phyloP scores from a whole-genome alignment of 1,284 basidiomycete species.

The Quambalaria eucalypti region DNA sequence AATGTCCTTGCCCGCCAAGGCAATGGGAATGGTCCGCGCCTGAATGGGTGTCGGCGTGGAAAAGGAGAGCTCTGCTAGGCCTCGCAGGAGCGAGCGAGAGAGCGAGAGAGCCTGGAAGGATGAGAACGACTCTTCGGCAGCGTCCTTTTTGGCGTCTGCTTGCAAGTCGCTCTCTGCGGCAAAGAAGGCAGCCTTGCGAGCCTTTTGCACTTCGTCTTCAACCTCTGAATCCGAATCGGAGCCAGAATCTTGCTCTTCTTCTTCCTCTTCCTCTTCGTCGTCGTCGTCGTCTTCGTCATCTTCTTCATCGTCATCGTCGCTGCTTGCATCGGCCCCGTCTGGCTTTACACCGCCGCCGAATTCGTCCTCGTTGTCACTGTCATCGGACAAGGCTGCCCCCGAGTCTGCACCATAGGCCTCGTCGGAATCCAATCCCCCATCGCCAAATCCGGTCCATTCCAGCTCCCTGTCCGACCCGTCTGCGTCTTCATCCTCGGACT shows the following conservation, averaged over 20 bases:
- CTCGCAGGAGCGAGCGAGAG: conserved; percentile 77
- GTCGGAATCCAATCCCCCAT: conserved; percentile 10
- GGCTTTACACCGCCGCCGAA: conserved; percentile 27
- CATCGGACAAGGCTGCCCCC: conserved; percentile 54
- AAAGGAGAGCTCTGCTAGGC: conserved; percentile 71
- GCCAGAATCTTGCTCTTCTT: conserved; percentile 17
- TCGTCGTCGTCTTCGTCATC: conserved; percentile 39
- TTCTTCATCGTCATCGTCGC: conserved; percentile 23
- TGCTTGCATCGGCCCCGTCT: conserved; percentile 29
- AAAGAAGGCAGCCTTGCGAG: conserved; percentile 43
- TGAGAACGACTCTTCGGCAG: conserved; percentile 12
- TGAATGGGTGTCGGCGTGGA: conserved; percentile 88
- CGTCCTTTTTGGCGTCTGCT: conserved; percentile 1
- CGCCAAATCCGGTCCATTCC: conserved; percentile 18
- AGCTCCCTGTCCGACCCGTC: conserved; percentile 20
- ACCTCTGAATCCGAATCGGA: conserved; percentile 6
- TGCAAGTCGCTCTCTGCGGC: conserved; percentile 17
- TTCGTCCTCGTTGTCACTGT: conserved; percentile 54
- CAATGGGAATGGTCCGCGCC: conserved; percentile 80
- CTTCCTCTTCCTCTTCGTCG: conserved; percentile 45
- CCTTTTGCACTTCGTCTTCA: conserved; percentile 31
- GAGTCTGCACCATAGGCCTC: conserved; percentile 28
- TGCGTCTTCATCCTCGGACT: conserved; percentile 5
- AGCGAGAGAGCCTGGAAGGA: conserved; percentile 77
- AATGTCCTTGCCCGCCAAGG: conserved; percentile 84